These are phyloP conservation scores for Eleusine coracana DNA, from an alignment of 176 grass and related monocot genomes.

Conservation along the genomic window DNA sequence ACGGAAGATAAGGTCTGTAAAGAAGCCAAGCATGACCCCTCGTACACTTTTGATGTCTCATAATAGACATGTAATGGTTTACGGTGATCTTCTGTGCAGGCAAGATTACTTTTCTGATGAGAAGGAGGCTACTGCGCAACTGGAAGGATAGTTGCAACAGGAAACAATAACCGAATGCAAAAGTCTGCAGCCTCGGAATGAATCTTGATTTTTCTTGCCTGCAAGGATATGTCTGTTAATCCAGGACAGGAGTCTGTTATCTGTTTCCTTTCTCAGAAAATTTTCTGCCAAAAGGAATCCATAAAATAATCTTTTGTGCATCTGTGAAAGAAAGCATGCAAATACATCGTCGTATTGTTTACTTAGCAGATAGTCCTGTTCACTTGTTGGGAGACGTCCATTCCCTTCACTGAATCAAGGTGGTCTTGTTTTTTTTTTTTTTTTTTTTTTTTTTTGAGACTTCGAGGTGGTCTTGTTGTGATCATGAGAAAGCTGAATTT, in stretches of 20 bases:
- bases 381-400: neutral
- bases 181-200: neutral
- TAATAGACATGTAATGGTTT: constrained; percentile 5
- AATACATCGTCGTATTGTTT: neutral
- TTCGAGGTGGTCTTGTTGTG: neutral
- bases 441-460: too few species aligned
- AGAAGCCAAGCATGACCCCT: constrained; percentile 5
- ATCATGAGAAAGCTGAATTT: neutral
- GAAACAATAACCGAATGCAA: neutral
- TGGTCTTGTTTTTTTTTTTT: neutral
- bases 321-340: neutral
- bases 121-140: constrained; percentile 37
- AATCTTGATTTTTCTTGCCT: neutral
- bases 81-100: constrained; percentile 43
- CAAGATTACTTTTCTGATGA: constrained; percentile 71
- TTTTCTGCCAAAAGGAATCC: neutral
- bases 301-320: constrained; percentile 20
- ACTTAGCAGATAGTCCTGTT: neutral
- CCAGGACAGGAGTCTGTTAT: neutral
- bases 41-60: neutral
- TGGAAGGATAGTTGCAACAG: constrained; percentile 43
- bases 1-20: constrained; percentile 70
- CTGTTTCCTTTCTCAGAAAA: constrained; percentile 12
- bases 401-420: neutral
- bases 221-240: neutral